Percentiles rank a stretch among this genome's conserved stretches.
Evolutionary conservation across 2,329 filamentous ascomycete species (phyloP).

Genomic region (Penicillium sp.): DNA sequence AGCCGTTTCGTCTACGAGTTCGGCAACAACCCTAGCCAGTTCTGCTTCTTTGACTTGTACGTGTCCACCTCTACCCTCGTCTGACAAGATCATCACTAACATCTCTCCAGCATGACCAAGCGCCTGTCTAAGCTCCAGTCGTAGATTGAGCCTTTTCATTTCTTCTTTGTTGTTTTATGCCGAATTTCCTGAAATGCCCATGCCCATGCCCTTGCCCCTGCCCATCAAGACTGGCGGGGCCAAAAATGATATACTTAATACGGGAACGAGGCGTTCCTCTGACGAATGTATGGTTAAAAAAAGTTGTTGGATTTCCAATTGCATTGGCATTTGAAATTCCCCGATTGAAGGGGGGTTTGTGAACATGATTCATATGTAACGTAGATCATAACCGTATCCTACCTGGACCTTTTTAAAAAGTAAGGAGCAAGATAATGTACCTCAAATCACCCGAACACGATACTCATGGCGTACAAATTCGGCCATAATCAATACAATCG

Average conservation of each 20-base stretch:
- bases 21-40: conserved; percentile 87
- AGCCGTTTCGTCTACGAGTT: conserved; percentile 96
- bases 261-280: conserved; percentile 3
- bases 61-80: conserved; percentile 39
- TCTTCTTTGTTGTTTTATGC: not conserved
- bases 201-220: not conserved
- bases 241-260: conserved; percentile 13
- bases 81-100: conserved; percentile 1
- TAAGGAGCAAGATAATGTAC: too few relatives aligned
- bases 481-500: conserved; percentile 22
- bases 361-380: not conserved
- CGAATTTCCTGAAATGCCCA: conserved; percentile 3
- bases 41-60: conserved; percentile 98
- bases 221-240: not conserved
- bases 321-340: conserved; percentile 3
- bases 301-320: conserved; percentile 10
- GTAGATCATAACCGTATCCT: not conserved
- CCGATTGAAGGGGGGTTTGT: not conserved
- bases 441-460: conserved; percentile 8
- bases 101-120: conserved; percentile 37
- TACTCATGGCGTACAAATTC: conserved; percentile 17
- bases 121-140: conserved; percentile 29
- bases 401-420: too few relatives aligned
- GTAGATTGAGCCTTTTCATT: conserved; percentile 21
- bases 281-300: conserved; percentile 21